Evolutionary conservation across 441 rosid genomes (phyloP), one percentile per base, ranked within the genome.

Genomic region (Adansonia grandidieri): DNA sequence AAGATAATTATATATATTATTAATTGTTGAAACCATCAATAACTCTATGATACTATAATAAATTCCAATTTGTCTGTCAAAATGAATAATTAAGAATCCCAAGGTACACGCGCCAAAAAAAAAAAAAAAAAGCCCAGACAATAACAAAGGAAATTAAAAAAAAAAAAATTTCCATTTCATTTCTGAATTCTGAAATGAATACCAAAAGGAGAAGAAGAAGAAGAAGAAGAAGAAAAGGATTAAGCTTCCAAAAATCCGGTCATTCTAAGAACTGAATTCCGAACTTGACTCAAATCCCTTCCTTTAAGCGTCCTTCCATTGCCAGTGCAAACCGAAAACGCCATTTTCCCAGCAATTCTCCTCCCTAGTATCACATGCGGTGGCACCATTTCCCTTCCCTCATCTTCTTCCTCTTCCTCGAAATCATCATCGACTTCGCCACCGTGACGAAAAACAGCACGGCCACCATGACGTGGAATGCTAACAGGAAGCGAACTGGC

Each of bases 291-390:
- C 88, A 94, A 85, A 76, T 92, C 87, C 69, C 98, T 86, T 14
- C 98, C 98, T 72, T 90, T 92, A 9, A 92, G 91, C 8, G 87
- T 94, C 79, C 97, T 89, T 60, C 98, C 98, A 75, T 89, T 89
- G 48, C 98, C 97, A 9, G 92, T 80, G 37, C 92, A 84, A 53
- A 90, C 89, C 0, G 97, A 94, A 79, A 88, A 92, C n/a, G 90
- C 92, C 93, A 94, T 89, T 83, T 90, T 87, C 61, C 82, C 79
- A 9, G 87, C 84, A 51, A 80, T 60, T 71, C 91, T 86, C 71
- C 90, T 79, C 56, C 82, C 89, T 14, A 90, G 53, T 8, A 91
- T 88, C 7, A 92, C 78, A 83, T 92, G 98, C 0, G 98, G 98
- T 10, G 97, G 98, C 28, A 78, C 87, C 7, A 90, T 77, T 73